Evolutionary conservation across 176 grass and related monocot species (phyloP), one percentile per base, ranked within the genome.

Genomic region (Calamus simplicifolius): DNA sequence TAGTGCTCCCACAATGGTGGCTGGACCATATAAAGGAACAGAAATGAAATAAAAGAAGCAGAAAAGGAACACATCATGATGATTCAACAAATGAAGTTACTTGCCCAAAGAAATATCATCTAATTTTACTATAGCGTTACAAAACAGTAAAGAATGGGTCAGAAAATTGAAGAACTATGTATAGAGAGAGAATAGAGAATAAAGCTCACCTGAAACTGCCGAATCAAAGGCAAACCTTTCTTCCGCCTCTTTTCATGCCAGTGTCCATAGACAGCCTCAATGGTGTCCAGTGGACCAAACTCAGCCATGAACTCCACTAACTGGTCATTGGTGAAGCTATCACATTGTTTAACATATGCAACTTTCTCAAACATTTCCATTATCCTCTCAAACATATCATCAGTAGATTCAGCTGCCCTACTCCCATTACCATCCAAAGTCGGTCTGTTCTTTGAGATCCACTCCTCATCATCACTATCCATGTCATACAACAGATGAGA

Each of bases 321-420:
- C 63, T 98, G 84, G 69, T 85, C 83, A 74, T 58, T 59, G 5
- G 73, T 83, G 66, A 93, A 83, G 49, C 85, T 81, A 26, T 71
- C 73, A 23, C 84, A 81, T 17, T 76, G 59, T 59, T 89, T 76
- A 35, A 54, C 64, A 81, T 89, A 85, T 25, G 94, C 81, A 60
- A 93, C 69, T 82, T 98, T 98, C 87, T 98, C 94, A 48, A 87
- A 76, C 73, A 72, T 83, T 69, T 98, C 88, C 70, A 98, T 81
- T 29, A 93, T 61, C 76, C 58, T 76, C 76, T 92, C 94, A 74
- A 98, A 98, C 51, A 92, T 64, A 51, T 89, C 79, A 49, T 92
- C 94, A 16, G 81, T 78, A 67, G 92, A 63, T 57, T 82, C 67
- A 54, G 10, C 17, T 25, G 48, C 15, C 43, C 38, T 72, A 16